Conservation (phyloP, 208 protist genomes). For the Vickermania ingenoplastis region DNA sequence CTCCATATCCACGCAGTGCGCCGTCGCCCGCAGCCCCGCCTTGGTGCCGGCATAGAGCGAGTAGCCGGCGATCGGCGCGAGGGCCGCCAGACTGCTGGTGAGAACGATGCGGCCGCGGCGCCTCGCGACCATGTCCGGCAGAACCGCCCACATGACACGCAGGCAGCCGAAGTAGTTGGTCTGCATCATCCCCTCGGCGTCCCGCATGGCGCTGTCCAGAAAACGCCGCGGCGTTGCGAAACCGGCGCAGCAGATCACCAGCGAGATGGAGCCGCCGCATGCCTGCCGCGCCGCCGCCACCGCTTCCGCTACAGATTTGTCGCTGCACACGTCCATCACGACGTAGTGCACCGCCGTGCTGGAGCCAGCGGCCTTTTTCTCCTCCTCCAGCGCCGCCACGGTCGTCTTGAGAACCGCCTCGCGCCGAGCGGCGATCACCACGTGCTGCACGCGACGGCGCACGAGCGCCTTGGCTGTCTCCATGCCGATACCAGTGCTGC, state of each 20-base stretch:
- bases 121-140: slow-evolving; percentile 60
- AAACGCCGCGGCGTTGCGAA: slow-evolving; percentile 76
- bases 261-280: slow-evolving; percentile 33
- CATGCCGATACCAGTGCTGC: slow-evolving; percentile 77
- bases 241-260: slow-evolving; percentile 81
- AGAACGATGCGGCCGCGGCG: slow-evolving; percentile 67
- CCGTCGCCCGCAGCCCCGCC: slow-evolving; percentile 75
- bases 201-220: slow-evolving; percentile 40
- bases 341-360: slow-evolving; percentile 50
- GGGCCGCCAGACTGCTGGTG: slow-evolving; percentile 61
- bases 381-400: slow-evolving; percentile 26
- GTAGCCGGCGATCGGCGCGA: slow-evolving; percentile 78
- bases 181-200: slow-evolving; percentile 72
- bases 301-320: slow-evolving; percentile 26
- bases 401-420: slow-evolving; percentile 46
- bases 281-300: slow-evolving; percentile 17
- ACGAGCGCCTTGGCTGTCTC: slow-evolving; percentile 53
- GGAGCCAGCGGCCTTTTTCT: slow-evolving; percentile 12
- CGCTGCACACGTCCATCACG: slow-evolving; percentile 69
- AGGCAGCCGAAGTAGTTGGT: slow-evolving; percentile 87
- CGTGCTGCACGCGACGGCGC: slow-evolving; percentile 23
- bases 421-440: slow-evolving; percentile 68
- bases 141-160: slow-evolving; percentile 43
- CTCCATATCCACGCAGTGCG: slow-evolving; percentile 83
- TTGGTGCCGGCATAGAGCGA: slow-evolving; percentile 80